Evolutionary conservation across 2,329 filamentous ascomycete genomes (phyloP).

Genomic region (Cladosporium oxysporum): DNA sequence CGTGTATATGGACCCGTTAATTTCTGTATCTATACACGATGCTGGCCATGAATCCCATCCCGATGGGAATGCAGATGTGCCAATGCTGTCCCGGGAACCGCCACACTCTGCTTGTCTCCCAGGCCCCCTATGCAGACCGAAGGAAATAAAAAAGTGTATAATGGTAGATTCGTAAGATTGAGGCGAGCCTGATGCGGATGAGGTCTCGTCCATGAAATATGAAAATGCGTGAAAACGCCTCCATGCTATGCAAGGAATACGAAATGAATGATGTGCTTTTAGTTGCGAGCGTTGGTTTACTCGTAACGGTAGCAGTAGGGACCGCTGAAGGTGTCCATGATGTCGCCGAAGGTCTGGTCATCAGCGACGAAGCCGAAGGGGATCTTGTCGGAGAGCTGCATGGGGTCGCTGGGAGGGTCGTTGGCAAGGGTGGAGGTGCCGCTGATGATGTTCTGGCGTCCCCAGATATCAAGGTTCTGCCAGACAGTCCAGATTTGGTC

Average conservation of each 20-base stretch:
- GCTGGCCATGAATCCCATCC: background rate
- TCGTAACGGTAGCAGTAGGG: constrained; percentile 24
- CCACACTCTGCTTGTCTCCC: background rate
- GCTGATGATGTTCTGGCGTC: constrained; percentile 40
- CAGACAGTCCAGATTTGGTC: constrained; percentile 51
- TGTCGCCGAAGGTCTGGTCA: constrained; percentile 18
- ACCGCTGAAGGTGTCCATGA: constrained; percentile 23
- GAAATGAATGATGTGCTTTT: constrained; percentile 14
- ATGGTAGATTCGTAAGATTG: constrained; percentile 14
- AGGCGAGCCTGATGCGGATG: constrained; percentile 1
- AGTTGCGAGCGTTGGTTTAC: constrained; percentile 5
- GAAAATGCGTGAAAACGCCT: constrained; percentile 10
- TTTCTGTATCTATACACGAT: constrained; percentile 2
- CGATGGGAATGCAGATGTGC: background rate
- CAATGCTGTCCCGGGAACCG: background rate
- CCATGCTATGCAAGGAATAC: constrained; percentile 12
- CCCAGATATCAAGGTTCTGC: constrained; percentile 45
- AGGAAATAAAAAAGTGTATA: constrained; percentile 10
- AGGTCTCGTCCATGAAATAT: constrained; percentile 5
- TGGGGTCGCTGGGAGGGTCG: constrained; percentile 44
- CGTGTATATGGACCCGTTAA: constrained; percentile 4
- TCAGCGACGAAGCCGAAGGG: constrained; percentile 21
- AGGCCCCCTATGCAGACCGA: background rate
- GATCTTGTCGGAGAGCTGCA: constrained; percentile 45
- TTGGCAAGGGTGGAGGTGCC: constrained; percentile 50